Percentiles rank a stretch among this genome's conserved stretches.
Conservation (phyloP, 768 basidiomycete genomes). For the Neoboletus subvelutipes region DNA sequence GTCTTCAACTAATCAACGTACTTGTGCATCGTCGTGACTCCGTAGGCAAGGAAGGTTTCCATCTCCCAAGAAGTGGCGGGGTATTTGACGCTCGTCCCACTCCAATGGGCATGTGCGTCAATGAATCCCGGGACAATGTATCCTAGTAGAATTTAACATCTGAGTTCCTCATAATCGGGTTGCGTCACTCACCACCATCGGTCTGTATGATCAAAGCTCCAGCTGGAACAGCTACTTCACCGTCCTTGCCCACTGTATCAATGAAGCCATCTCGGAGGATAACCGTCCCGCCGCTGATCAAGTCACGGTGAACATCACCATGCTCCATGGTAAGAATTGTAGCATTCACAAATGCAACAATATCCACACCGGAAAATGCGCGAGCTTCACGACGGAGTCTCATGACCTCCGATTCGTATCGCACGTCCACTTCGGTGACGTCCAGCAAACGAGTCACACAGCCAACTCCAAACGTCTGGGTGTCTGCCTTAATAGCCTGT, state of each 20-base stretch:
- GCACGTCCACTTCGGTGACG: slow-evolving; percentile 56
- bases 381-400: slow-evolving; percentile 56
- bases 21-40: slow-evolving; percentile 78
- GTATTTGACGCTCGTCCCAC: slow-evolving; percentile 48
- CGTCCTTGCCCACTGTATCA: slow-evolving; percentile 42
- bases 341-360: slow-evolving; percentile 63
- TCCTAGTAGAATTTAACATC: slow-evolving; percentile 36
- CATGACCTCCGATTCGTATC: slow-evolving; percentile 59
- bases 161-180: neutral
- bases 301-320: slow-evolving; percentile 46
- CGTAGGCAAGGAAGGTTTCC: slow-evolving; percentile 73
- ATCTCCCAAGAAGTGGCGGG: slow-evolving; percentile 74
- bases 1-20: slow-evolving; percentile 29
- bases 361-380: slow-evolving; percentile 30
- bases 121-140: slow-evolving; percentile 71
- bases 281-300: slow-evolving; percentile 53
- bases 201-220: slow-evolving; percentile 54
- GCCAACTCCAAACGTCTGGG: slow-evolving; percentile 55
- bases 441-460: slow-evolving; percentile 59
- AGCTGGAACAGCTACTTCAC: slow-evolving; percentile 33
- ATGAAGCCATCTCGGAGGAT: slow-evolving; percentile 59
- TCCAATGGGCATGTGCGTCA: slow-evolving; percentile 77
- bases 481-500: slow-evolving; percentile 48
- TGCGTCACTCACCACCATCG: slow-evolving; percentile 50
- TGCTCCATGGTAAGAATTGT: slow-evolving; percentile 70